Percentiles rank a stretch among this genome's conserved stretches.
phyloP scores from a whole-genome alignment of 2,329 filamentous ascomycete species.

The Aspergillus pseudoglaucus region DNA sequence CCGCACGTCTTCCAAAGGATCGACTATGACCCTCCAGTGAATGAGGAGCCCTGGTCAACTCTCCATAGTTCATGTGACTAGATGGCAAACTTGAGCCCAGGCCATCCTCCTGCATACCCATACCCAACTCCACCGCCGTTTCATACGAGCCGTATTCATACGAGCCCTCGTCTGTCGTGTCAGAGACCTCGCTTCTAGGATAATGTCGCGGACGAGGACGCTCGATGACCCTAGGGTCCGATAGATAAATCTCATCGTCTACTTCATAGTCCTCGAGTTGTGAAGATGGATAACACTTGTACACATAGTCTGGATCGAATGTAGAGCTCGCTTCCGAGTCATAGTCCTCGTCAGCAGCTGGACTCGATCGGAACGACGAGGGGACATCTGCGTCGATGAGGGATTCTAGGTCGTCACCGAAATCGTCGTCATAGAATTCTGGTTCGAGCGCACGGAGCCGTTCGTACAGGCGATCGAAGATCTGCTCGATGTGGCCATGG shows the following conservation, averaged over 20 bases:
- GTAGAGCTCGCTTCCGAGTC: not conserved
- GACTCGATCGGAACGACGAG: not conserved
- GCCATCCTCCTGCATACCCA: not conserved
- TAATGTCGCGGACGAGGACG: no score
- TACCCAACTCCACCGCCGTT: not conserved
- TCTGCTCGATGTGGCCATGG: slow-evolving; percentile 21
- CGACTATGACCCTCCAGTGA: not conserved
- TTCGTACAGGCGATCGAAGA: slow-evolving; percentile 6
- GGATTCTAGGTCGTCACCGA: not conserved
- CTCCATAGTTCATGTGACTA: not conserved
- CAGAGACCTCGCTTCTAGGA: no score
- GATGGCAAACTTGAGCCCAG: not conserved
- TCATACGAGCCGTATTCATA: not conserved
- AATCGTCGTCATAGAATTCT: slow-evolving; percentile 3
- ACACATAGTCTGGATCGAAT: not conserved
- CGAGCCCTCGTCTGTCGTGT: no score
- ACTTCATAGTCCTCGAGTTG: no score
- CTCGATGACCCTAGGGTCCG: no score
- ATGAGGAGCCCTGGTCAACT: not conserved
- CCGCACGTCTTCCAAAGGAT: not conserved
- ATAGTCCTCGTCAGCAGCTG: not conserved
- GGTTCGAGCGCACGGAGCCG: not conserved
- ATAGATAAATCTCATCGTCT: no score
- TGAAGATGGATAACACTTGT: not conserved
- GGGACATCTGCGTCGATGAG: not conserved